Conservation (phyloP, 148 eudicot genomes). For the Salicornia ramosissima region DNA sequence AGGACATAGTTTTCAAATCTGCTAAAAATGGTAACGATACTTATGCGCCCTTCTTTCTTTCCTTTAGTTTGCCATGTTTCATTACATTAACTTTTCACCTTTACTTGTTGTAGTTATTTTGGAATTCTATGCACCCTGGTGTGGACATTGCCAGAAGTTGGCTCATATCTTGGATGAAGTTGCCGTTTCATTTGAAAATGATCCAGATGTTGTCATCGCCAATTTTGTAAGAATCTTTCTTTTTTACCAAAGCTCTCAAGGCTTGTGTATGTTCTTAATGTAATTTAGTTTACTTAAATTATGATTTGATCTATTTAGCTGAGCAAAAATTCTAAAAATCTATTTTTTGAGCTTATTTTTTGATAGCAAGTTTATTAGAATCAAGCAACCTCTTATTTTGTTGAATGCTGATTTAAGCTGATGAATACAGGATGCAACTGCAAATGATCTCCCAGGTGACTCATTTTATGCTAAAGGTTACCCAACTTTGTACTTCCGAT, state of each 20-base stretch:
- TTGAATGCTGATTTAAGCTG: not conserved
- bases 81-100: not conserved
- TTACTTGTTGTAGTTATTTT: constrained; percentile 32
- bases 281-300: not conserved
- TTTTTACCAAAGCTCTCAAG: not conserved
- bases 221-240: constrained; percentile 36
- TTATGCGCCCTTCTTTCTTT: not conserved
- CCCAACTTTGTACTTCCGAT: constrained; percentile 39
- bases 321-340: too few species aligned
- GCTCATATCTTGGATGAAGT: constrained; percentile 47
- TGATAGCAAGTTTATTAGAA: not conserved
- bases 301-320: too few species aligned
- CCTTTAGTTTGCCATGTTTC: not conserved
- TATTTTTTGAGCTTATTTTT: too few species aligned
- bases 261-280: not conserved
- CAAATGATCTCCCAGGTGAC: constrained; percentile 40
- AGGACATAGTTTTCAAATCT: constrained; percentile 39
- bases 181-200: constrained; percentile 35
- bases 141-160: constrained; percentile 46
- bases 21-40: constrained; percentile 33
- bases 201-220: constrained; percentile 38
- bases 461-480: constrained; percentile 39
- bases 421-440: constrained; percentile 42
- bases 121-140: constrained; percentile 56
- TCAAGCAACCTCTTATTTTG: too few species aligned